Evolutionary conservation across 306 rosid genomes (phyloP).

Genomic region (Cicer chorassanicum): DNA sequence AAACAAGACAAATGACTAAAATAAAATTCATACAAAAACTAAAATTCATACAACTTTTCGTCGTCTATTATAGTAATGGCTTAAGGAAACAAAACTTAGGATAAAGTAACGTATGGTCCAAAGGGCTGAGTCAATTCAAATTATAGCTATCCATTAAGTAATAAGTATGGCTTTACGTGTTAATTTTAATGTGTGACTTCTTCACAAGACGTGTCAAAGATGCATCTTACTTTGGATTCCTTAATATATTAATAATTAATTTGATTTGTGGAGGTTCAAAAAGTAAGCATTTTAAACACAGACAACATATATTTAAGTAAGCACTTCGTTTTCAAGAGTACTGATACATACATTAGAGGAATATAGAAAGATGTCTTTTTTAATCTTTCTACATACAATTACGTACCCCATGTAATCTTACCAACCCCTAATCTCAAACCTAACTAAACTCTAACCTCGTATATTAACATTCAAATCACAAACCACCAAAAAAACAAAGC

Average conservation of each 20-base stretch:
- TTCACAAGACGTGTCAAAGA: conserved; percentile 25
- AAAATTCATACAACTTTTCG: not conserved
- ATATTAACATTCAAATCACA: conserved; percentile 53
- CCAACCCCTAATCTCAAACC: conserved; percentile 48
- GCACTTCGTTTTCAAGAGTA: conserved; percentile 43
- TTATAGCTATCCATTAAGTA: not conserved
- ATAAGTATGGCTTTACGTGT: not conserved
- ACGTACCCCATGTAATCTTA: conserved; percentile 49
- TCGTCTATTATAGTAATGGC: not conserved
- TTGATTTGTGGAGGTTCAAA: not conserved
- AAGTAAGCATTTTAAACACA: conserved; percentile 25
- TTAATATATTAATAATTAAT: too few relatives aligned
- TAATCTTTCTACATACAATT: conserved; percentile 57
- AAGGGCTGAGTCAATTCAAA: not conserved
- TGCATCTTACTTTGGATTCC: not conserved
- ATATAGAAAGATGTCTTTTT: conserved; percentile 42
- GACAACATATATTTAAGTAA: conserved; percentile 5
- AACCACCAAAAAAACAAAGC: conserved; percentile 47
- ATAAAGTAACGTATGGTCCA: not conserved
- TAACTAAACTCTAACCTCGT: conserved; percentile 35
- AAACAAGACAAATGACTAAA: too few relatives aligned
- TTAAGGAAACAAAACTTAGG: not conserved
- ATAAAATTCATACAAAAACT: not conserved
- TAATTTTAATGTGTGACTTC: not conserved
- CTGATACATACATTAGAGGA: conserved; percentile 42